Evolutionary conservation across 1,284 basidiomycete genomes (phyloP).

Genomic region (Apiotrichum sp.): DNA sequence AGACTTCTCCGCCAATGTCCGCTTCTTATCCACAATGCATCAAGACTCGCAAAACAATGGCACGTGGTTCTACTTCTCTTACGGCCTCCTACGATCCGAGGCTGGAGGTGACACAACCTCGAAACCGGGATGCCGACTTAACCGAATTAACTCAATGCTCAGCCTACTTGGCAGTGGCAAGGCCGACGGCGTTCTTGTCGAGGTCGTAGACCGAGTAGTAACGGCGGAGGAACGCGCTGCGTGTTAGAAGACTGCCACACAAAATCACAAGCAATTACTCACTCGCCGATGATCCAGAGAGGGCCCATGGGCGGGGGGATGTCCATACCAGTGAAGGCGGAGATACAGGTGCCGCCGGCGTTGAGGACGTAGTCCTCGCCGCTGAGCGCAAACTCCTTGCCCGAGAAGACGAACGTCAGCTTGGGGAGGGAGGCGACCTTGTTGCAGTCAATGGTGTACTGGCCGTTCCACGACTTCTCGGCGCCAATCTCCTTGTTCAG

Average conservation of each 20-base stretch:
- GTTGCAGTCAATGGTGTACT: conserved; percentile 85
- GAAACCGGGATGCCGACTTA: too few relatives aligned
- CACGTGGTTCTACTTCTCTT: too few relatives aligned
- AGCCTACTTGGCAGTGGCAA: conserved; percentile 18
- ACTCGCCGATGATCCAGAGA: conserved; percentile 85
- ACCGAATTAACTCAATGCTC: too few relatives aligned
- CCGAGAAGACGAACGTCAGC: conserved; percentile 5
- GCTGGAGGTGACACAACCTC: too few relatives aligned
- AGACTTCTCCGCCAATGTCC: too few relatives aligned
- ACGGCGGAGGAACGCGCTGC: conserved; percentile 68
- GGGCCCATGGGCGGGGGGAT: conserved; percentile 80
- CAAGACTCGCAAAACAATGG: too few relatives aligned
- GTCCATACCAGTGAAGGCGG: conserved; percentile 87
- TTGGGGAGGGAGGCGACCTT: conserved; percentile 73
- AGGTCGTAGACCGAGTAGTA: conserved; percentile 95
- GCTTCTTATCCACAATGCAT: too few relatives aligned
- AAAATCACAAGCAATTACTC: conserved; percentile 26
- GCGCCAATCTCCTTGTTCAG: conserved; percentile 94
- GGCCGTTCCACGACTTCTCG: conserved; percentile 86
- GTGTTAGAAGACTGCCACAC: not conserved
- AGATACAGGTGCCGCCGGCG: conserved; percentile 86
- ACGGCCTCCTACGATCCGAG: too few relatives aligned
- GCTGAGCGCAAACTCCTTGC: conserved; percentile 45
- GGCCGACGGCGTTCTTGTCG: conserved; percentile 51
- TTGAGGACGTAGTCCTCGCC: conserved; percentile 85